Conservation (phyloP, 1,139 yeast genomes). For the Scheffersomyces lignicola region DNA sequence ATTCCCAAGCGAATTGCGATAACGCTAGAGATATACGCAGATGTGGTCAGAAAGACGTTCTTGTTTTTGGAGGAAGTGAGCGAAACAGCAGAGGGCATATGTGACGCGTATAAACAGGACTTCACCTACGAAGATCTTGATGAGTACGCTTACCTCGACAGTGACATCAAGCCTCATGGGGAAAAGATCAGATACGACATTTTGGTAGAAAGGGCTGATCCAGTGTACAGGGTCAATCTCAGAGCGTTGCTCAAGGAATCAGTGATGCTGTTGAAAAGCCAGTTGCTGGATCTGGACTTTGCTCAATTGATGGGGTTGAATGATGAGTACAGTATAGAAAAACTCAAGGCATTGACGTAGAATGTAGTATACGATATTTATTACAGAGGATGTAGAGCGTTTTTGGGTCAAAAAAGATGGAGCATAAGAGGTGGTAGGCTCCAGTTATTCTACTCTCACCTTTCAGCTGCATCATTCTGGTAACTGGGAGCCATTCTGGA, state of each 20-base stretch:
- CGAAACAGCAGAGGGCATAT: slow-evolving; percentile 58
- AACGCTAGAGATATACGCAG: slow-evolving; percentile 18
- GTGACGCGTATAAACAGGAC: slow-evolving; percentile 62
- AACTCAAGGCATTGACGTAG: slow-evolving; percentile 15
- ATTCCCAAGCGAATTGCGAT: slow-evolving; percentile 21
- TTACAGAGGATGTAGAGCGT: no score
- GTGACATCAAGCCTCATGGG: slow-evolving; percentile 51
- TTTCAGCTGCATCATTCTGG: no score
- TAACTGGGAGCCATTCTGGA: no score
- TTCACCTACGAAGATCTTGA: slow-evolving; percentile 54
- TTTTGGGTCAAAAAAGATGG: no score
- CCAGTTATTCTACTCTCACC: no score
- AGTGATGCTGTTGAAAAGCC: slow-evolving; percentile 20
- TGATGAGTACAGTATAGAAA: slow-evolving; percentile 38
- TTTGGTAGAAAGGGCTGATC: slow-evolving; percentile 50
- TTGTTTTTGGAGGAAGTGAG: slow-evolving; percentile 72
- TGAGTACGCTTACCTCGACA: slow-evolving; percentile 48
- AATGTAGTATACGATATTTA: no score
- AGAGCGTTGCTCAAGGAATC: slow-evolving; percentile 22
- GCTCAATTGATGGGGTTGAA: slow-evolving; percentile 23
- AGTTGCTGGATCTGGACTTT: slow-evolving; percentile 24
- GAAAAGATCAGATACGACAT: slow-evolving; percentile 57
- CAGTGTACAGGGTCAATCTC: slow-evolving; percentile 57
- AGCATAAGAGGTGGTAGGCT: no score
- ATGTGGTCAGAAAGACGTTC: slow-evolving; percentile 54